Evolutionary conservation across 306 rosid genomes (phyloP).

Genomic region (Calophaca sinica): DNA sequence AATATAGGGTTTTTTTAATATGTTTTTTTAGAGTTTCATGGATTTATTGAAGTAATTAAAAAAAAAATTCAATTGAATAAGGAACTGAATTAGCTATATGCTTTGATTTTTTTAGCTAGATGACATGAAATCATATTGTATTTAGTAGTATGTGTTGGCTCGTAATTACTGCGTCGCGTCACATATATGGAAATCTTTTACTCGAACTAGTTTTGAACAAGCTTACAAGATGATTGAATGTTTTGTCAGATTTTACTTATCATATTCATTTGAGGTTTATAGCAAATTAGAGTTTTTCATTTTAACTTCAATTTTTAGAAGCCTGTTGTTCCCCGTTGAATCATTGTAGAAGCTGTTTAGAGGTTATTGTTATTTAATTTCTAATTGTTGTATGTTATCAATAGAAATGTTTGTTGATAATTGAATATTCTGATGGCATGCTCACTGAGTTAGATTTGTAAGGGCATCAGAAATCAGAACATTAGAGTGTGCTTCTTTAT

Average conservation of each 20-base stretch:
- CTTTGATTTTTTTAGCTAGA: not conserved
- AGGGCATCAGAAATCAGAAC: not conserved
- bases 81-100: not conserved
- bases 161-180: slow-evolving; percentile 8
- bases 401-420: slow-evolving; percentile 1
- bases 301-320: not conserved
- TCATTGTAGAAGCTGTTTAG: not conserved
- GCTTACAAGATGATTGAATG: slow-evolving; percentile 22
- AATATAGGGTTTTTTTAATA: not conserved
- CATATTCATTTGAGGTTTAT: not conserved
- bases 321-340: slow-evolving; percentile 36
- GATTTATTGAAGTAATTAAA: slow-evolving; percentile 9
- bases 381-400: not conserved
- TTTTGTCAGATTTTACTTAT: slow-evolving; percentile 8
- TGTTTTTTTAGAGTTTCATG: slow-evolving; percentile 14
- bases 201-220: slow-evolving; percentile 16
- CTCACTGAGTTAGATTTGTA: slow-evolving; percentile 11
- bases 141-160: not conserved
- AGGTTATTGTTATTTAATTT: slow-evolving; percentile 14
- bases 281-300: not conserved
- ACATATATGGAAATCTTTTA: not conserved
- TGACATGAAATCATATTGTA: not conserved
- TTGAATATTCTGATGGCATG: not conserved
- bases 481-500: slow-evolving; percentile 8
- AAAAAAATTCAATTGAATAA: too few relatives aligned